A percentile compares a stretch with the other conserved stretches of the same genome.
Conservation (phyloP, 208 protist genomes). For the Leishmania tarentolae region DNA sequence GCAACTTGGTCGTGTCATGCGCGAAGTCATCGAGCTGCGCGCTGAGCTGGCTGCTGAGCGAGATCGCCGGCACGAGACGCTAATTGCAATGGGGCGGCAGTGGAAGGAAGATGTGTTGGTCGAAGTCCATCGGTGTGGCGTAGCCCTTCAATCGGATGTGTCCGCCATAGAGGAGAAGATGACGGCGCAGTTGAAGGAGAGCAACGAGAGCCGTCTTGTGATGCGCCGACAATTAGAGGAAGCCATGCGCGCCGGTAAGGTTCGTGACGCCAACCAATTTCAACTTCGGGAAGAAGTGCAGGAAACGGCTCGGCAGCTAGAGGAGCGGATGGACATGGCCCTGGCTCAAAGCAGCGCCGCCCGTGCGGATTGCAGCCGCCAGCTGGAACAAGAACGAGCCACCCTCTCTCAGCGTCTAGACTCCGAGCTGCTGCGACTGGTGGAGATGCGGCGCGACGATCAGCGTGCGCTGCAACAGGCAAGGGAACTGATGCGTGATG, state of each 20-base stretch:
- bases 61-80: conserved; percentile 56
- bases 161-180: conserved; percentile 49
- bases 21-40: conserved; percentile 61
- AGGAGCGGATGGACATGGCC: conserved; percentile 48
- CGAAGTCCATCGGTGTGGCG: conserved; percentile 60
- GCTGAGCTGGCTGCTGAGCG: conserved; percentile 64
- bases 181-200: conserved; percentile 36
- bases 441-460: conserved; percentile 71
- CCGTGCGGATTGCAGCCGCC: conserved; percentile 55
- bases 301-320: conserved; percentile 38
- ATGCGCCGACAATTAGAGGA: conserved; percentile 66
- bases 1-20: conserved; percentile 63
- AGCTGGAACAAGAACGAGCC: conserved; percentile 65
- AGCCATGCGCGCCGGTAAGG: conserved; percentile 35
- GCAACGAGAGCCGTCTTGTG: conserved; percentile 34
- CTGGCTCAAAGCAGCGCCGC: conserved; percentile 47
- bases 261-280: conserved; percentile 57
- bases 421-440: conserved; percentile 62
- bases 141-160: conserved; percentile 52
- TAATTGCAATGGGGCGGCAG: conserved; percentile 57
- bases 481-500: conserved; percentile 40
- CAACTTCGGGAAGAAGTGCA: conserved; percentile 69
- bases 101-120: conserved; percentile 81
- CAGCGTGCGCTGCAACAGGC: conserved; percentile 52
- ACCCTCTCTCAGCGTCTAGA: conserved; percentile 68